Percentiles rank a stretch among this genome's conserved stretches.
Evolutionary conservation across 768 basidiomycete genomes (phyloP).

Genomic region (Russula sp.): DNA sequence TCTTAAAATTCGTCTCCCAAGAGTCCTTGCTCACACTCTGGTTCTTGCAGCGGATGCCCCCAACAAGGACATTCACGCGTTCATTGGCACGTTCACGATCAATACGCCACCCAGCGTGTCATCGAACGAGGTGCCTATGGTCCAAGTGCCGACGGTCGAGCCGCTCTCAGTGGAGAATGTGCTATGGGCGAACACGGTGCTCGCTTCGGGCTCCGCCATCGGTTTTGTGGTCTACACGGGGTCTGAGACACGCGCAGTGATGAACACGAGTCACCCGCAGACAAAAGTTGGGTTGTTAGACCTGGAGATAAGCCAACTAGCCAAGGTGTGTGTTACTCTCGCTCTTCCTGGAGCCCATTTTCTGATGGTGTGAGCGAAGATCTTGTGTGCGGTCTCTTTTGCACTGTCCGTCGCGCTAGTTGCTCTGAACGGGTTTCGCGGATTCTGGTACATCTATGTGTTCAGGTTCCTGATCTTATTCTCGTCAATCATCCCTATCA

Average conservation of each 20-base stretch:
- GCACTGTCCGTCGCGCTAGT: constrained; percentile 87
- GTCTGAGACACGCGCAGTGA: constrained; percentile 89
- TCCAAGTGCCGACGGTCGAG: constrained; percentile 48
- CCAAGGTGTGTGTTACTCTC: constrained; percentile 57
- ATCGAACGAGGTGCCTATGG: constrained; percentile 35
- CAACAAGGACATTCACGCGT: constrained; percentile 93
- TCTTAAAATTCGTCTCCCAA: neutral
- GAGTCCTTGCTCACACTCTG: constrained; percentile 3
- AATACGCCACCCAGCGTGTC: constrained; percentile 41
- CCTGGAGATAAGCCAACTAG: constrained; percentile 89
- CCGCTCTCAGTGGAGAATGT: constrained; percentile 95
- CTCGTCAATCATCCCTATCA: constrained; percentile 98
- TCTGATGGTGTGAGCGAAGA: constrained; percentile 41
- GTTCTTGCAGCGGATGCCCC: constrained; percentile 73
- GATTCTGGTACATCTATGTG: constrained; percentile 93
- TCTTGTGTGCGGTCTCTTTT: constrained; percentile 91
- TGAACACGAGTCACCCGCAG: constrained; percentile 97
- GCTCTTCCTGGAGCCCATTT: neutral
- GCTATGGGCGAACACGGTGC: constrained; percentile 95
- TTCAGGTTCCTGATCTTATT: constrained; percentile 96
- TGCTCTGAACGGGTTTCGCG: constrained; percentile 92
- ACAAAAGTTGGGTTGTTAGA: constrained; percentile 93
- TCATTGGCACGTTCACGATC: constrained; percentile 87
- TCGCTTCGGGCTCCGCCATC: constrained; percentile 90
- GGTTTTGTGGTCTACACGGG: constrained; percentile 96